Evolutionary conservation across 371 early-diverging fungal species (phyloP).

Genomic region (Spraguea lophii): DNA sequence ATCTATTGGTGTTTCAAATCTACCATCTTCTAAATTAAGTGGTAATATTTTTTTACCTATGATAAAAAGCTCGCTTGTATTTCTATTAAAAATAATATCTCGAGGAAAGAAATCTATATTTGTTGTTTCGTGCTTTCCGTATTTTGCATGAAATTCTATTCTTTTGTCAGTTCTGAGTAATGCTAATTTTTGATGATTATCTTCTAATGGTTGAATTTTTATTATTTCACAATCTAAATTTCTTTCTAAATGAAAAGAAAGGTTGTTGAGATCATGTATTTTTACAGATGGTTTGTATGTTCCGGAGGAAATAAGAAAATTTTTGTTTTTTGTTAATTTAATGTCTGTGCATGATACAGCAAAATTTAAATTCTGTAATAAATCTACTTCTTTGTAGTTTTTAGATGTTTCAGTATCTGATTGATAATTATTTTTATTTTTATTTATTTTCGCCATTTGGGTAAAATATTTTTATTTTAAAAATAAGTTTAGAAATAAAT

Average conservation of each 20-base stretch:
- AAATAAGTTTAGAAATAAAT: too few relatives aligned
- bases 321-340: conserved; percentile 61
- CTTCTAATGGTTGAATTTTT: conserved; percentile 53
- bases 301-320: conserved; percentile 70
- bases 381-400: conserved; percentile 49
- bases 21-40: conserved; percentile 74
- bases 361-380: conserved; percentile 85
- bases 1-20: conserved; percentile 60
- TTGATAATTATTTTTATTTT: too few relatives aligned
- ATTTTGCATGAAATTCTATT: conserved; percentile 85
- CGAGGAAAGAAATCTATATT: conserved; percentile 76
- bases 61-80: conserved; percentile 68
- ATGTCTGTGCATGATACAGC: conserved; percentile 73
- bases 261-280: conserved; percentile 67
- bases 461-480: too few relatives aligned
- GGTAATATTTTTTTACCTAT: conserved; percentile 65
- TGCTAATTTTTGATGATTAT: conserved; percentile 86
- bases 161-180: conserved; percentile 69
- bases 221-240: conserved; percentile 71
- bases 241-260: conserved; percentile 85
- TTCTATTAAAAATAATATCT: conserved; percentile 66
- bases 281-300: conserved; percentile 90
- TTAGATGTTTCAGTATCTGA: neutral
- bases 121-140: conserved; percentile 75
- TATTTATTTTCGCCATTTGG: too few relatives aligned